Conservation (phyloP, 805 yeast species). For the Candida orba region DNA sequence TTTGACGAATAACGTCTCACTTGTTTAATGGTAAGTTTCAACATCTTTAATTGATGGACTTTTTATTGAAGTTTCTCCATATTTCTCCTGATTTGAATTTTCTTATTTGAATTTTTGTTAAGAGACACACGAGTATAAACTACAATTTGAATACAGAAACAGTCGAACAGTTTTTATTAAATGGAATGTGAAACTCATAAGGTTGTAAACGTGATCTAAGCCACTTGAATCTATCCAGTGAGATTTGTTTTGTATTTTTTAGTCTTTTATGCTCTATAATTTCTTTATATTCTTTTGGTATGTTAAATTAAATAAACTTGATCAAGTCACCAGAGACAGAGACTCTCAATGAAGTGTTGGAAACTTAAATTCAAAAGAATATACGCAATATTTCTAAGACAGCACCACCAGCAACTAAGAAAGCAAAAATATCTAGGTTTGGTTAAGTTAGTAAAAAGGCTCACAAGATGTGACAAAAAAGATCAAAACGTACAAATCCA, state of each 20-base stretch:
- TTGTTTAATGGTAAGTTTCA: slow-evolving; percentile 4
- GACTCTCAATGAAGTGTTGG: background rate
- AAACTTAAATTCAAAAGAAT: slow-evolving; percentile 34
- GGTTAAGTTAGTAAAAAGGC: slow-evolving; percentile 12
- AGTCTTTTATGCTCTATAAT: background rate
- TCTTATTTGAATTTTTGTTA: too few species aligned
- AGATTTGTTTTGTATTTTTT: background rate
- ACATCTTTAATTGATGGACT: background rate
- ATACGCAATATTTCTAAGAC: slow-evolving; percentile 57
- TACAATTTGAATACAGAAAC: background rate
- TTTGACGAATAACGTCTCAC: slow-evolving; percentile 17
- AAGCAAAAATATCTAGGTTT: slow-evolving; percentile 38
- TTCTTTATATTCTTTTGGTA: background rate
- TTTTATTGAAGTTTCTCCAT: too few species aligned
- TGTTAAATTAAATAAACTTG: background rate
- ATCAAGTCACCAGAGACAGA: background rate
- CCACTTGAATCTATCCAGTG: too few species aligned
- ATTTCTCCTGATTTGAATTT: too few species aligned
- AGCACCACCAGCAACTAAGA: slow-evolving; percentile 79
- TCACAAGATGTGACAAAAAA: background rate
- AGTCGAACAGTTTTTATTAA: background rate
- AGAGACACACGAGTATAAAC: too few species aligned
- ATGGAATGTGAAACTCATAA: background rate
- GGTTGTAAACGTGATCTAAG: too few species aligned
- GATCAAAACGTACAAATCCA: slow-evolving; percentile 52